Percentiles rank a stretch among this genome's conserved stretches.
These are phyloP conservation scores for Populus hybrid DNA, from an alignment of 441 rosid species.

Conservation along the genomic window DNA sequence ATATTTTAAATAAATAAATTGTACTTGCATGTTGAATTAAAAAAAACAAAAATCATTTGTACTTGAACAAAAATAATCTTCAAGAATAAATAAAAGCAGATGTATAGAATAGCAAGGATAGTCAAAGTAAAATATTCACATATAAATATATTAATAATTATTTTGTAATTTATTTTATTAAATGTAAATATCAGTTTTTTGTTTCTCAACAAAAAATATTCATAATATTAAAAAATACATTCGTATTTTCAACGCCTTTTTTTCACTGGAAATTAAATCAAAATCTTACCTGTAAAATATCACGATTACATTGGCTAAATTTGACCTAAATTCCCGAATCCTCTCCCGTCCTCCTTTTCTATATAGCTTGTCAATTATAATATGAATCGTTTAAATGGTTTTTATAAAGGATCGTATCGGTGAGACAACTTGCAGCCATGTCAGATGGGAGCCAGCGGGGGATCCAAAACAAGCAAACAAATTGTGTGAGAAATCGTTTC, in stretches of 20 bases:
- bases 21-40: too few relatives aligned
- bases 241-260: not conserved
- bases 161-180: too few relatives aligned
- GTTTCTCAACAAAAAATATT: too few relatives aligned
- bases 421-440: not conserved
- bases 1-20: too few relatives aligned
- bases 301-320: not conserved
- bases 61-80: too few relatives aligned
- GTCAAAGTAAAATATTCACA: too few relatives aligned
- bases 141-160: too few relatives aligned
- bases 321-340: not conserved
- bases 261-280: too few relatives aligned
- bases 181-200: not conserved
- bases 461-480: not conserved
- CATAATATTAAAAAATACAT: too few relatives aligned
- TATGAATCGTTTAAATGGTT: not conserved
- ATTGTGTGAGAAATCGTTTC: not conserved
- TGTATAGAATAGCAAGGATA: too few relatives aligned
- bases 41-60: too few relatives aligned
- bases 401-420: not conserved
- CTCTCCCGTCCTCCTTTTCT: not conserved
- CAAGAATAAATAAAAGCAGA: too few relatives aligned
- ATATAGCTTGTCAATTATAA: not conserved
- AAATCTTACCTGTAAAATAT: not conserved
- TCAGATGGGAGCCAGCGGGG: not conserved